phyloP scores from a whole-genome alignment of 495 filamentous ascomycete species.

The Hypoxylon crocopeplum region DNA sequence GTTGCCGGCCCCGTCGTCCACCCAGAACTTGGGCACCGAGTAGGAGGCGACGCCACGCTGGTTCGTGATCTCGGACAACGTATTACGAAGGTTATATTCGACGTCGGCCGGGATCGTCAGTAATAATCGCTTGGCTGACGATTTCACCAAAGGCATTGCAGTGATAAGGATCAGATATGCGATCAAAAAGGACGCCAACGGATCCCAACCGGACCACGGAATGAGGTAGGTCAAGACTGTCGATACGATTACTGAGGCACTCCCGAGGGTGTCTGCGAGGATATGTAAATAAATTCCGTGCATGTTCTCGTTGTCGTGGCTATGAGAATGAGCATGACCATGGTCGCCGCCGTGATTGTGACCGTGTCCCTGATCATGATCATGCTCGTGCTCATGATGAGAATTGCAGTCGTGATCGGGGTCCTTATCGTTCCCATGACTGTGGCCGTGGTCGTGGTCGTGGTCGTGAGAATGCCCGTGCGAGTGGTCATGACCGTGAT shows the following conservation, averaged over 20 bases:
- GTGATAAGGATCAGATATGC: slow-evolving; percentile 90
- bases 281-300: slow-evolving; percentile 98
- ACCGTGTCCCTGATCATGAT: slow-evolving; percentile 39
- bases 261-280: slow-evolving; percentile 92
- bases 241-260: slow-evolving; percentile 91
- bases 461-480: slow-evolving; percentile 47
- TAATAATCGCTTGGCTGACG: slow-evolving; percentile 79
- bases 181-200: slow-evolving; percentile 91
- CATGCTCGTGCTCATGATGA: slow-evolving; percentile 53
- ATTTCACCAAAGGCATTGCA: slow-evolving; percentile 85
- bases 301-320: slow-evolving; percentile 97
- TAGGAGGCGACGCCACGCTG: slow-evolving; percentile 87
- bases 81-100: slow-evolving; percentile 88
- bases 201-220: slow-evolving; percentile 95
- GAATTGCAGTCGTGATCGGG: slow-evolving; percentile 56
- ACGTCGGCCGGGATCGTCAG: slow-evolving; percentile 83
- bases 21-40: slow-evolving; percentile 90
- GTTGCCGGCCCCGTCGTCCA: slow-evolving; percentile 70
- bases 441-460: slow-evolving; percentile 47
- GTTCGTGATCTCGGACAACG: slow-evolving; percentile 80
- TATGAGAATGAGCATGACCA: slow-evolving; percentile 52
- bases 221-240: slow-evolving; percentile 85
- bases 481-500: slow-evolving; percentile 55
- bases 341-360: slow-evolving; percentile 47
- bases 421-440: slow-evolving; percentile 41